A percentile compares a stretch with the other conserved stretches of the same genome.
Conservation (phyloP, 345 rosid genomes). For the Eucalyptus rudis region DNA sequence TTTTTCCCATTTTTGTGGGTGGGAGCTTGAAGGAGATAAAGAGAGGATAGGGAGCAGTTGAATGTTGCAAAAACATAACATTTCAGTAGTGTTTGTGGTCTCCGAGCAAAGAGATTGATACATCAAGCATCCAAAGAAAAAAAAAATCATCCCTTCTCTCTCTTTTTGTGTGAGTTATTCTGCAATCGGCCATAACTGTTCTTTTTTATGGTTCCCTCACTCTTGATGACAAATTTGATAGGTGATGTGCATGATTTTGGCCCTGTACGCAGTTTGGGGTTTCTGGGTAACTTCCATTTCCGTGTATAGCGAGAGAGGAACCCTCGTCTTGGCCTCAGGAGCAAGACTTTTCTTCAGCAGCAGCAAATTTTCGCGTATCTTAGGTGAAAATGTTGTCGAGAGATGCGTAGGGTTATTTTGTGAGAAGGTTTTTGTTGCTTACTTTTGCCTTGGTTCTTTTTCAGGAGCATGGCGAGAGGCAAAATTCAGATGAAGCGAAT, state of each 20-base stretch:
- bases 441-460: not conserved
- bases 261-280: not conserved
- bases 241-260: not conserved
- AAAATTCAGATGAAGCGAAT: constrained; percentile 46
- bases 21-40: not conserved
- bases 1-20: not conserved
- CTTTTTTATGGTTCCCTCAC: not conserved
- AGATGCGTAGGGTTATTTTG: not conserved
- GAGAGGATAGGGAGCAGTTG: not conserved
- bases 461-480: constrained; percentile 44
- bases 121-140: not conserved
- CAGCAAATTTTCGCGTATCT: not conserved
- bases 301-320: not conserved
- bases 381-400: not conserved
- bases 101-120: not conserved
- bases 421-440: not conserved
- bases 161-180: not conserved
- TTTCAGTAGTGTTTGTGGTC: not conserved
- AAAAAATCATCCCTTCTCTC: not conserved
- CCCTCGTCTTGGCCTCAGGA: not conserved
- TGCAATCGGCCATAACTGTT: not conserved
- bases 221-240: not conserved
- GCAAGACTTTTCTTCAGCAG: not conserved
- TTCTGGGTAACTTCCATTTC: not conserved
- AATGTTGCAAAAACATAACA: not conserved